Percentiles rank a stretch among this genome's conserved stretches.
These are phyloP conservation scores for Heterobasidion parviporum DNA, from an alignment of 1,284 basidiomycete species.

Conservation along the genomic window DNA sequence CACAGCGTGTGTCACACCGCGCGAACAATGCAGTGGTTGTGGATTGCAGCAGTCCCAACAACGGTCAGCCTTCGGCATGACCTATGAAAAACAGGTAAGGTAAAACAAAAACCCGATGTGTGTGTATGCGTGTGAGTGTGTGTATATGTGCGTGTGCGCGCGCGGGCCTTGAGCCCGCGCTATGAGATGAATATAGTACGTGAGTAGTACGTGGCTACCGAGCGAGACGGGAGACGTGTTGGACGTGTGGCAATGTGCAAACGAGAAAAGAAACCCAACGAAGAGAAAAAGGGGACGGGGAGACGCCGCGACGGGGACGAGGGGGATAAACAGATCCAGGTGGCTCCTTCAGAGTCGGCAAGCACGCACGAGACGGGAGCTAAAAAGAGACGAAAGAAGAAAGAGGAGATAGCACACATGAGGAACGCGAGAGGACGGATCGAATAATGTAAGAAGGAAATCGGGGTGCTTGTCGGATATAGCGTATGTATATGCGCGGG, in stretches of 20 bases:
- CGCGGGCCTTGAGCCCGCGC: conserved; percentile 11
- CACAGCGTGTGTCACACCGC: not conserved
- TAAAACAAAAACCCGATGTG: too few relatives aligned
- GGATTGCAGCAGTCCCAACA: too few relatives aligned
- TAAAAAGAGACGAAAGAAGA: too few relatives aligned
- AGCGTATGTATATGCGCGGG: not conserved
- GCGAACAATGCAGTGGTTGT: too few relatives aligned
- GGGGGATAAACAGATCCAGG: not conserved
- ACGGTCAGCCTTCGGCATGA: too few relatives aligned
- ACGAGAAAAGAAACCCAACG: conserved; percentile 9
- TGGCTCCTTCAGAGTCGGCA: not conserved
- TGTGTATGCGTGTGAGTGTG: too few relatives aligned
- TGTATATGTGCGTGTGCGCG: too few relatives aligned
- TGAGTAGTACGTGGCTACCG: not conserved
- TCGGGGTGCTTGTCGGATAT: not conserved
- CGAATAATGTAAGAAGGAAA: too few relatives aligned
- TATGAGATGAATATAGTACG: not conserved
- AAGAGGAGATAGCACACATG: too few relatives aligned
- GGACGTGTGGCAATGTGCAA: conserved; percentile 1
- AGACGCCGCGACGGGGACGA: not conserved
- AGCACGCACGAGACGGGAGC: too few relatives aligned
- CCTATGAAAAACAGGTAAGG: too few relatives aligned
- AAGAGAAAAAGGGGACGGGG: conserved; percentile 2
- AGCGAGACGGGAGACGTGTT: not conserved
- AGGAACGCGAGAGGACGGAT: too few relatives aligned